Evolutionary conservation across 2,329 filamentous ascomycete genomes (phyloP), one percentile per base, ranked within the genome.

Genomic region (Diplodia scrobiculata): DNA sequence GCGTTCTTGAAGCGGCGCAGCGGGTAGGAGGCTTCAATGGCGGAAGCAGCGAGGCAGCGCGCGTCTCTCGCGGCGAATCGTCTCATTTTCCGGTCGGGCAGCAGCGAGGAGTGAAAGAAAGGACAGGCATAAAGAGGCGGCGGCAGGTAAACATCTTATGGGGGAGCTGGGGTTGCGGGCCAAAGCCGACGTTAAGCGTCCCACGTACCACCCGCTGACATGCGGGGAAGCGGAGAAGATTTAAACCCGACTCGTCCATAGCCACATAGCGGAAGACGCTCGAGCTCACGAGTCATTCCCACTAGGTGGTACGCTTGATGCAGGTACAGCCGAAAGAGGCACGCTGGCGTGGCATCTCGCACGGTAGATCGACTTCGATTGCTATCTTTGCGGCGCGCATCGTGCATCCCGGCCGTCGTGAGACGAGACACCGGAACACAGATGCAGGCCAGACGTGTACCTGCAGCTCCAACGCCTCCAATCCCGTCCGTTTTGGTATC

Each of bases 21-120:
- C 36, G 55, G 45, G 48, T 45, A 38, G 17, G 65, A 48, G 11
- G 54, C 34, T 19, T 38, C 48, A 53, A 48, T 19, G 4, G 54
- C 32, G 41, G 48, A 47, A 34, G 27, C 19, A 14, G 29, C 34
- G 25, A 66, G 27, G 36, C 36, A 48, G 34, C 54, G 48, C 9
- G 55, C 51, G 27, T 62, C 47, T 32, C 48, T 45, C 32, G 50
- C 41, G 29, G 50, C 36, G 48, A 66, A 62, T 27, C 34, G 65
- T 58, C 51, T 62, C 65, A 66, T 66, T 34, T 34, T 59, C 17
- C 17, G n/a, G 41, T 17, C 5, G 45, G 29, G 95, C 95, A 29
- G 25, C 19, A 32, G 41, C 45, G 11, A 13, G 32, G 29, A 59
- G 45, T 25, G 50, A 55, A 13, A 50, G 47, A 29, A 55, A n/a